A percentile compares a stretch with the other conserved stretches of the same genome.
phyloP scores from a whole-genome alignment of 306 rosid genomes.

The Pyrus bretschneideri region DNA sequence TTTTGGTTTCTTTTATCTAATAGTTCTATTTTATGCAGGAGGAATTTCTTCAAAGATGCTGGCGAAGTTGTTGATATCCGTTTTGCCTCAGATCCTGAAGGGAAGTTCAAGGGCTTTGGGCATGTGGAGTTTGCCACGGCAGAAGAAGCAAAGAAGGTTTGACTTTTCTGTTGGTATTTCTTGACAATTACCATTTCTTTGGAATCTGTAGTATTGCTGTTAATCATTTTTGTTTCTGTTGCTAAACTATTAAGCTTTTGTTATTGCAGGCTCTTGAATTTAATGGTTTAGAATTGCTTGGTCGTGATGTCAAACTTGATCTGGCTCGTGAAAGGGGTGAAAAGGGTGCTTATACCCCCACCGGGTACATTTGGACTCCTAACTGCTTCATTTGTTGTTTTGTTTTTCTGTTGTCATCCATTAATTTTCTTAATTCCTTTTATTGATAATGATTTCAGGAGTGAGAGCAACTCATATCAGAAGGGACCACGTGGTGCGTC shows the following conservation, averaged over 20 bases:
- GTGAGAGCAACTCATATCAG: conserved; percentile 46
- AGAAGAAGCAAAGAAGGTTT: conserved; percentile 56
- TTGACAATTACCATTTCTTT: neutral
- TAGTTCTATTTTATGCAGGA: conserved; percentile 30
- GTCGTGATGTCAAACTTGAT: conserved; percentile 57
- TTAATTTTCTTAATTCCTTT: neutral
- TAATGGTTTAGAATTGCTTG: conserved; percentile 39
- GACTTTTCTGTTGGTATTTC: neutral
- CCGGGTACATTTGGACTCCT: conserved; percentile 23
- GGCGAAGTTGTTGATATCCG: conserved; percentile 76
- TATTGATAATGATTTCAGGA: conserved; percentile 16
- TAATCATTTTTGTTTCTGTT: too few species aligned
- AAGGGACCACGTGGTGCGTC: conserved; percentile 34
- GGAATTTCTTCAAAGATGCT: conserved; percentile 53
- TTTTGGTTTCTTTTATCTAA: conserved; percentile 1
- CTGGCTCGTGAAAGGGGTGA: conserved; percentile 60
- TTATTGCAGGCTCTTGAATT: conserved; percentile 48
- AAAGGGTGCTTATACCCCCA: conserved; percentile 65
- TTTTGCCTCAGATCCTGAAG: conserved; percentile 32
- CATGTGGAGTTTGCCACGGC: conserved; percentile 73
- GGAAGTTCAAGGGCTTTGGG: conserved; percentile 68
- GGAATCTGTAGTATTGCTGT: neutral
- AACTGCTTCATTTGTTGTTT: neutral
- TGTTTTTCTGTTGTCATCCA: neutral
- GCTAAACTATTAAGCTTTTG: neutral